Conservation (phyloP, 768 basidiomycete genomes). For the Hebeloma cylindrosporum region DNA sequence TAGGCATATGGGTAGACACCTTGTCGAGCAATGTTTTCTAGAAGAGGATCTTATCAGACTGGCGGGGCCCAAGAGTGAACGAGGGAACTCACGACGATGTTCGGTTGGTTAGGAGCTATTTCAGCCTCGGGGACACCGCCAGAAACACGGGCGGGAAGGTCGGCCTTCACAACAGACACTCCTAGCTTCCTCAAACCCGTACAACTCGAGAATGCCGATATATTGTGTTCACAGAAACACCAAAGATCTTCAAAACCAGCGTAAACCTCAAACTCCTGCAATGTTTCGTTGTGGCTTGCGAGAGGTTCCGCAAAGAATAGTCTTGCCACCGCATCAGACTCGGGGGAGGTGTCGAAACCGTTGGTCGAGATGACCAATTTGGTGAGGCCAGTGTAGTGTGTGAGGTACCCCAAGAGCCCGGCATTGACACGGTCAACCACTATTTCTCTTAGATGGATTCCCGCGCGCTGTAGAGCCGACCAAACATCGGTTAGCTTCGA, state of each 20-base stretch:
- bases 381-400: conserved; percentile 4
- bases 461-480: neutral
- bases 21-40: too few relatives aligned
- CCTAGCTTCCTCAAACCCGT: too few relatives aligned
- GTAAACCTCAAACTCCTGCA: neutral
- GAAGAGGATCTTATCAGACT: too few relatives aligned
- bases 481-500: conserved; percentile 4
- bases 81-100: too few relatives aligned
- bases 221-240: conserved; percentile 6
- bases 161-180: too few relatives aligned
- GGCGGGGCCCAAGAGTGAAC: too few relatives aligned
- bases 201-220: too few relatives aligned
- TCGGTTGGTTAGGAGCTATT: too few relatives aligned
- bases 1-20: too few relatives aligned
- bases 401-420: conserved; percentile 6
- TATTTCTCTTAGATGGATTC: conserved; percentile 2
- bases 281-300: neutral
- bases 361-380: neutral
- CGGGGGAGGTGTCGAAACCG: neutral
- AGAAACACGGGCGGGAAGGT: too few relatives aligned
- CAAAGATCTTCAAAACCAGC: neutral
- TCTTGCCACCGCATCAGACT: conserved; percentile 1
- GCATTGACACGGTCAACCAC: neutral
- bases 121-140: too few relatives aligned
- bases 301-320: conserved; percentile 3